phyloP scores from a whole-genome alignment of 2,329 filamentous ascomycete genomes.

The Mycosphaerelloides madeirae region DNA sequence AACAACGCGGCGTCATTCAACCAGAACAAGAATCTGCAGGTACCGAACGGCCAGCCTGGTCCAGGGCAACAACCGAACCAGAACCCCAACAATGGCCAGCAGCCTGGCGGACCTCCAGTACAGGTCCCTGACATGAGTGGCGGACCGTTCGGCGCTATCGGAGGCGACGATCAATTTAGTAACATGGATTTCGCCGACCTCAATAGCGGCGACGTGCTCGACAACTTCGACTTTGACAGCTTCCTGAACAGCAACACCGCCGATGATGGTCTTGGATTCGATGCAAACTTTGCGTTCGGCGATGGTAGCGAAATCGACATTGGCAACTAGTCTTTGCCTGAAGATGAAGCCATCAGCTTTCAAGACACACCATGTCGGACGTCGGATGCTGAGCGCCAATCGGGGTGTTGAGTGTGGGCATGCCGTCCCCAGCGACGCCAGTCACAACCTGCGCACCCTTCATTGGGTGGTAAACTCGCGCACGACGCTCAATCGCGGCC shows the following conservation, averaged over 20 bases:
- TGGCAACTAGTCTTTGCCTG: not conserved
- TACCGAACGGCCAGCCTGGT: conserved; percentile 30
- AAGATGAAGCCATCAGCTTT: too few species aligned
- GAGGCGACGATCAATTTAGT: conserved; percentile 32
- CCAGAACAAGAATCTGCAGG: conserved; percentile 34
- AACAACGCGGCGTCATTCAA: conserved; percentile 32
- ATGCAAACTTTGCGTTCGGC: conserved; percentile 35
- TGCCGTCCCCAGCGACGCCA: too few species aligned
- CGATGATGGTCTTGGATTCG: conserved; percentile 35
- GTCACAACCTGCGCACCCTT: too few species aligned
- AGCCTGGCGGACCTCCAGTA: conserved; percentile 11
- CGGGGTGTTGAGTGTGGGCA: too few species aligned
- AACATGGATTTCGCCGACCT: conserved; percentile 39
- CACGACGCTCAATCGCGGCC: too few species aligned
- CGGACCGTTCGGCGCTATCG: conserved; percentile 39
- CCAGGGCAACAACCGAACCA: conserved; percentile 32
- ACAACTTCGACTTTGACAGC: conserved; percentile 64
- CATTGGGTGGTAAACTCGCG: too few species aligned
- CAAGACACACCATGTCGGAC: too few species aligned
- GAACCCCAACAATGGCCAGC: conserved; percentile 23
- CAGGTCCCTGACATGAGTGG: conserved; percentile 32
- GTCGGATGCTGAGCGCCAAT: too few species aligned
- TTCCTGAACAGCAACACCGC: conserved; percentile 57
- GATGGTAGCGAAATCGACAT: conserved; percentile 14
- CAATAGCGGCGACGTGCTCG: conserved; percentile 60